Percentiles rank a stretch among this genome's conserved stretches.
phyloP scores from a whole-genome alignment of 139 green algal species.

The Zygnema circumcarinatum region DNA sequence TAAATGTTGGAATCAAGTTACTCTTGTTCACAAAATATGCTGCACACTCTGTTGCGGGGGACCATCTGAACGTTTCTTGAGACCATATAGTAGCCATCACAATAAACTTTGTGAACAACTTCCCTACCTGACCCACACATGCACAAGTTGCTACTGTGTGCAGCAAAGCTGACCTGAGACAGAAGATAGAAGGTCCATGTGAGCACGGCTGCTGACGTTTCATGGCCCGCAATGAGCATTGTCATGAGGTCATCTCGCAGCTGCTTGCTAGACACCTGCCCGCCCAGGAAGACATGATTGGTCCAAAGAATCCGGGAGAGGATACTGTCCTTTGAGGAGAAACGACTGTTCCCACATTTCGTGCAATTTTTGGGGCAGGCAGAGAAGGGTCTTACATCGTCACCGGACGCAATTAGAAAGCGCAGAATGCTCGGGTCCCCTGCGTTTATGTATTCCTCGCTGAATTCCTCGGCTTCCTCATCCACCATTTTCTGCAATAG shows the following conservation, averaged over 20 bases:
- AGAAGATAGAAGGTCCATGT: conserved; percentile 93
- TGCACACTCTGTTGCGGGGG: too few relatives aligned
- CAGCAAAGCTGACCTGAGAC: conserved; percentile 57
- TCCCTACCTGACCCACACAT: too few relatives aligned
- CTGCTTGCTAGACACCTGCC: conserved; percentile 88
- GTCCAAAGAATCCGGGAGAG: too few relatives aligned
- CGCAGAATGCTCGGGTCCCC: conserved; percentile 92
- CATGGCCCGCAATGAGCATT: conserved; percentile 95
- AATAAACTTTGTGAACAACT: too few relatives aligned
- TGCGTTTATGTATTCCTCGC: conserved; percentile 91
- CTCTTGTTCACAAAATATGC: too few relatives aligned
- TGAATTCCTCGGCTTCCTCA: conserved; percentile 88
- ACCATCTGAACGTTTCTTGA: too few relatives aligned
- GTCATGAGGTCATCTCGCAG: conserved; percentile 98
- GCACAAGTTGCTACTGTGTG: too few relatives aligned
- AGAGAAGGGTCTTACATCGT: conserved; percentile 61
- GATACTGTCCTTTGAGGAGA: too few relatives aligned
- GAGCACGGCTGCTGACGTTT: conserved; percentile 95
- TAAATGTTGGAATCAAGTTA: too few relatives aligned
- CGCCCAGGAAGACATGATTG: background rate
- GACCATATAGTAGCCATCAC: too few relatives aligned
- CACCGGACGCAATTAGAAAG: conserved; percentile 88
- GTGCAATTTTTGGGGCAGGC: too few relatives aligned
- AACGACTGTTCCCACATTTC: too few relatives aligned
- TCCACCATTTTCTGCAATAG: conserved; percentile 69